Evolutionary conservation across 2,329 filamentous ascomycete species (phyloP), one percentile per base, ranked within the genome.

Genomic region (Clarireedia monteithiana): DNA sequence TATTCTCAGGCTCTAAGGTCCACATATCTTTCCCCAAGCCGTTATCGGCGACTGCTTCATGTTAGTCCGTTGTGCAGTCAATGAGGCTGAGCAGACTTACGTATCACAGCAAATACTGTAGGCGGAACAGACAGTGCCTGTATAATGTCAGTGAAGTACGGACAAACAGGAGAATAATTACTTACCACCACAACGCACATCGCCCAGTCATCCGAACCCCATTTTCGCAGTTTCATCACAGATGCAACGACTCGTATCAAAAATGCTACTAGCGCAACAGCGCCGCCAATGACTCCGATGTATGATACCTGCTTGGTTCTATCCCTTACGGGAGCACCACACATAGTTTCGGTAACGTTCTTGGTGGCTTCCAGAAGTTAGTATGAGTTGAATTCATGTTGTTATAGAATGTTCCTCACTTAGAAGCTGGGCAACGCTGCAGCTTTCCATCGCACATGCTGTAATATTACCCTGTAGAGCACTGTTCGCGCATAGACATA

Each of bases 11-110:
- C 26, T 42, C 34, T 10, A 48, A 4, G 3, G 52, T 53, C 50
- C 55, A 57, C n/a, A 57, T 45, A 26, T 53, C 55, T 40, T 48
- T 52, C 15, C 55, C 55, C n/a, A 57, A 44, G 6, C 50, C 55
- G 54, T 53, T 44, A 5, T 56, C 24, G 24, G 54, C 26, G 39
- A 56, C 53, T 55, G 26, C 9, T 2, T 20, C 3, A 5, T 23
- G 23, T 46, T 27, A 30, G 20, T 24, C 45, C 27, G 12, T 15
- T 46, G 6, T 23, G 2, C 15, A 42, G 9, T 20, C n/a, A 14
- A 10, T 14, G 7, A 17, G 10, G 39, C 9, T 2, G n/a, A 42
- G n/a, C 15, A 23, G 17, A 46, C 44, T 46, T 46, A 46, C 44
- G 26, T 15, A 46, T 23, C 12, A 46, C 44, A 6, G 23, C 12